Percentiles rank a stretch among this genome's conserved stretches.
These are phyloP conservation scores for Salmacisia buchloeana DNA, from an alignment of 1,284 basidiomycete genomes.

Conservation along the genomic window DNA sequence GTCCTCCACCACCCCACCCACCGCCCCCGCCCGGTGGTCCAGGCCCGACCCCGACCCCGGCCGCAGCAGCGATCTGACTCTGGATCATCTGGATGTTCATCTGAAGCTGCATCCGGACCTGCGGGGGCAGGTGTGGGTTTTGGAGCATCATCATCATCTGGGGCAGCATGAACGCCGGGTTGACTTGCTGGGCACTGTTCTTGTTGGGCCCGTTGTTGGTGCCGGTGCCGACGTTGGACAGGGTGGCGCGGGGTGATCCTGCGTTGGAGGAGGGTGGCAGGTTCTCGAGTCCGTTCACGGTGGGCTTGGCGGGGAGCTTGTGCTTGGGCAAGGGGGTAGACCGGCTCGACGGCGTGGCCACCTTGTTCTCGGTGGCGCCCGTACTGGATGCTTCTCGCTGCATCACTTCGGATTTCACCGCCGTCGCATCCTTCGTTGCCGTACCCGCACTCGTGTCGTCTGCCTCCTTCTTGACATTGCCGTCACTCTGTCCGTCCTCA, in stretches of 20 bases:
- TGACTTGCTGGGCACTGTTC: not conserved
- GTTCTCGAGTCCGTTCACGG: not conserved
- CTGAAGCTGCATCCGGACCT: conserved; percentile 47
- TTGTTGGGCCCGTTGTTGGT: conserved; percentile 1
- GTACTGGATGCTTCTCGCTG: conserved; percentile 1
- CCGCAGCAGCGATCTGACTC: conserved; percentile 38
- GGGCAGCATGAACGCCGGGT: conserved; percentile 32
- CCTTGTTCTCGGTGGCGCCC: not conserved
- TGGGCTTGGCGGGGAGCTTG: not conserved
- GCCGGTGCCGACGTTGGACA: not conserved
- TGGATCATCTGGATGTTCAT: conserved; percentile 48
- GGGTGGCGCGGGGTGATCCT: no score
- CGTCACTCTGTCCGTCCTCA: conserved; percentile 37
- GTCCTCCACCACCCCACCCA: conserved; percentile 8
- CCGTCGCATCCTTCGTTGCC: not conserved
- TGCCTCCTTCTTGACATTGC: conserved; percentile 14
- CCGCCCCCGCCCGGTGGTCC: not conserved
- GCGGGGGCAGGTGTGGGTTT: conserved; percentile 42
- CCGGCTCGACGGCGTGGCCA: not conserved
- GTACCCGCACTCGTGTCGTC: conserved; percentile 16
- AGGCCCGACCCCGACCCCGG: no score
- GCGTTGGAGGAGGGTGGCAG: no score
- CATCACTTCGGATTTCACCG: conserved; percentile 1
- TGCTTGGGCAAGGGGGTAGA: not conserved
- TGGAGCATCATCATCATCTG: conserved; percentile 48